A percentile compares a stretch with the other conserved stretches of the same genome.
These are phyloP conservation scores for Trifolium pratense DNA, from an alignment of 306 rosid species.

Conservation along the genomic window DNA sequence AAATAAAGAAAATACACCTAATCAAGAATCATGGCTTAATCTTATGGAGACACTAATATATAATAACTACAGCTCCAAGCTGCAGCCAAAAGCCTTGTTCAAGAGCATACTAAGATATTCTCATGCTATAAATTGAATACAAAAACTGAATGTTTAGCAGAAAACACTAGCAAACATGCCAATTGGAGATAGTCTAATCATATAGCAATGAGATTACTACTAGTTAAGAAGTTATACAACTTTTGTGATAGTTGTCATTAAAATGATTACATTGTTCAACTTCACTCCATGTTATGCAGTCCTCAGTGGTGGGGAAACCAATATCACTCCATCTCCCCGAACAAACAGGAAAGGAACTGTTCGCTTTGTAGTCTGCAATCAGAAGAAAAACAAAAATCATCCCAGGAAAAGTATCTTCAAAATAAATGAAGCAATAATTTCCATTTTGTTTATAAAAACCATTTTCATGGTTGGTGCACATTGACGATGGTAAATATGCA, in stretches of 20 bases:
- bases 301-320: constrained; percentile 97
- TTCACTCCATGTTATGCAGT: constrained; percentile 63
- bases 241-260: constrained; percentile 33
- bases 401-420: background rate
- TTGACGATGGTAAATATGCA: constrained; percentile 22
- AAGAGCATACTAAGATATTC: constrained; percentile 37
- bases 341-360: constrained; percentile 94
- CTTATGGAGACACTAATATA: constrained; percentile 28
- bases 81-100: constrained; percentile 34
- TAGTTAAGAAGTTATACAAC: constrained; percentile 6
- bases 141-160: constrained; percentile 16
- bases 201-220: constrained; percentile 27
- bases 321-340: constrained; percentile 97
- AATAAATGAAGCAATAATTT: constrained; percentile 16
- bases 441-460: background rate
- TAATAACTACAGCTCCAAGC: constrained; percentile 30
- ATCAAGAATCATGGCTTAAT: constrained; percentile 27
- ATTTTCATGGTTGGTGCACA: constrained; percentile 29
- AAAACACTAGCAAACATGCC: constrained; percentile 39
- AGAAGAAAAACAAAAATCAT: constrained; percentile 34
- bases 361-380: constrained; percentile 83
- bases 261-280: constrained; percentile 35
- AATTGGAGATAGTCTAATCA: constrained; percentile 39
- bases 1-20: background rate
- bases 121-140: constrained; percentile 19